Evolutionary conservation across 2,329 filamentous ascomycete species (phyloP).

Genomic region (Arthroderma sp.): DNA sequence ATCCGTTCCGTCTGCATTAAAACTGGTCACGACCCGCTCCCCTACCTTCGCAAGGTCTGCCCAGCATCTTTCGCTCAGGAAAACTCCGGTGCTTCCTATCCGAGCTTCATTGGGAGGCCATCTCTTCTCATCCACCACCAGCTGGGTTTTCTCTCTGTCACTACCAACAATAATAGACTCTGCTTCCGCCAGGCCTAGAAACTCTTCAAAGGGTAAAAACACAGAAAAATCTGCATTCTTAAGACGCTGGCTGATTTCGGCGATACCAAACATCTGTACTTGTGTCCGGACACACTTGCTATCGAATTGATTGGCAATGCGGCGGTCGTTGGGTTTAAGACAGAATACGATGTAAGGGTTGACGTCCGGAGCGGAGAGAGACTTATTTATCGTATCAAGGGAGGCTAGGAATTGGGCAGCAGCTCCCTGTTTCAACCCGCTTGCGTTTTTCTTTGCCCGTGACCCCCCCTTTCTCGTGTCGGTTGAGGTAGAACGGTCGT

Average conservation of each 20-base stretch:
- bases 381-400: constrained; percentile 81
- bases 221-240: constrained; percentile 90
- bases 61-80: constrained; percentile 93
- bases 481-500: constrained; percentile 13
- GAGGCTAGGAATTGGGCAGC: constrained; percentile 84
- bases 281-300: constrained; percentile 95
- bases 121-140: constrained; percentile 78
- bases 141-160: constrained; percentile 80
- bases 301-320: constrained; percentile 97
- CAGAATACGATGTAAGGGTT: constrained; percentile 97
- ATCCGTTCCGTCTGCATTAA: constrained; percentile 44
- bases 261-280: constrained; percentile 88
- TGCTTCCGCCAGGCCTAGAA: constrained; percentile 73
- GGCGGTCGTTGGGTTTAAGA: constrained; percentile 88
- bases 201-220: constrained; percentile 91
- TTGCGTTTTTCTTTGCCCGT: constrained; percentile 21
- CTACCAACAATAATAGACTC: constrained; percentile 80
- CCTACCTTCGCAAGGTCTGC: constrained; percentile 68
- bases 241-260: constrained; percentile 87
- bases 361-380: constrained; percentile 64
- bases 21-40: constrained; percentile 46
- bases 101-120: constrained; percentile 89
- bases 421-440: constrained; percentile 57
- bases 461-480: constrained; percentile 15
- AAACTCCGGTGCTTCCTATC: constrained; percentile 83